Conservation (phyloP, 192 early-diverging fungal species). For the Chytriomyces confervae region DNA sequence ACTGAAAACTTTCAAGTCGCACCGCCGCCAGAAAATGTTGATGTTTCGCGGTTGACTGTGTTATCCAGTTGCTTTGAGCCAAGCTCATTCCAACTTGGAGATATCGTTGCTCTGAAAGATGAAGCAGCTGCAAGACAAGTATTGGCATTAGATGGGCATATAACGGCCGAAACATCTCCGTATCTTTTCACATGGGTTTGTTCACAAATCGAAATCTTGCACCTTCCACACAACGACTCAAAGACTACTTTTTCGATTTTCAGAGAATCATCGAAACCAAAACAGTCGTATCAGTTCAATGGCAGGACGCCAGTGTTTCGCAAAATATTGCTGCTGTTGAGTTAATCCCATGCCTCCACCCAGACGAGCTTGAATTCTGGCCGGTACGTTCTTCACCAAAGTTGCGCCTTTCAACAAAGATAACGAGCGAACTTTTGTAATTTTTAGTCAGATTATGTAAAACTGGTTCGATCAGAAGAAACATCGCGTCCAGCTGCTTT, state of each 20-base stretch:
- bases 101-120: slow-evolving; percentile 19
- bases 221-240: background rate
- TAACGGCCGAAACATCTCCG: slow-evolving; percentile 12
- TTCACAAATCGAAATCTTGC: background rate
- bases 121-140: background rate
- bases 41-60: slow-evolving; percentile 15
- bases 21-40: slow-evolving; percentile 21
- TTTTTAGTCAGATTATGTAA: slow-evolving; percentile 12
- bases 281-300: slow-evolving; percentile 5
- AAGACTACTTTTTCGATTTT: background rate
- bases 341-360: slow-evolving; percentile 7
- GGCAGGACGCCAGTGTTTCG: slow-evolving; percentile 19
- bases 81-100: slow-evolving; percentile 4
- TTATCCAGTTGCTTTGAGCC: slow-evolving; percentile 16
- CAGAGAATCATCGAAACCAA: slow-evolving; percentile 18
- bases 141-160: background rate
- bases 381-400: background rate
- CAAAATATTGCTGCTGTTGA: background rate
- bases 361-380: slow-evolving; percentile 30
- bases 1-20: background rate
- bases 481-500: background rate
- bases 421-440: background rate
- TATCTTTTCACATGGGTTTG: slow-evolving; percentile 13
- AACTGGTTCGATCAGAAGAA: background rate
- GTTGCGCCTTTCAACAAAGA: background rate